Evolutionary conservation across 192 early-diverging fungal genomes (phyloP), one percentile per base, ranked within the genome.

Genomic region (Coemansia sp.): DNA sequence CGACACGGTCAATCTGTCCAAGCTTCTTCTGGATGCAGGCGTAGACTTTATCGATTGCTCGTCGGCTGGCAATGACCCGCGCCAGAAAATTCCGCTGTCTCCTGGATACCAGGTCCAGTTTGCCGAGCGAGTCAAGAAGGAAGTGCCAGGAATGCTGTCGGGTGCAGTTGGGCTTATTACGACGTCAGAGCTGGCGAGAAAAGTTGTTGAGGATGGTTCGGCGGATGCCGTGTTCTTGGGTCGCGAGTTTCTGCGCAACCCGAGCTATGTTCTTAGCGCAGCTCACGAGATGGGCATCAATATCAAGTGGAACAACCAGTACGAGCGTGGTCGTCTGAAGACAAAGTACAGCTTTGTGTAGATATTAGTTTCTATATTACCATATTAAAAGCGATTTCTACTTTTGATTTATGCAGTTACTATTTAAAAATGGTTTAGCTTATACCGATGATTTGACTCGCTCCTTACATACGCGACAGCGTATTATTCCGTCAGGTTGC

Each of bases 21-120:
- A 74, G 15, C 56, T 73, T 22, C 80, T 95, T n/a, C 70, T 80
- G 3, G 65, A 60, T 0, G 75, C 84, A 12, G 95, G 94, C 37
- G 88, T 97, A 0, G 95, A 98, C 74, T 67, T 96, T 10, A 61
- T 96, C 29, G 92, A 97, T 66, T 83, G 83, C 61, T 95, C 93
- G 5, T 80, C 87, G 0, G 90, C 89, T 41, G 95, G 91, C 10
- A 88, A 81, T 62, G 79, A 77, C 22, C 81, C 87, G 9, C 43
- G 54, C 56, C 84, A 86, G 52, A 60, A 73, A 49, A 86, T 88
- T 54, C 47, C 73, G 1, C 50, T 83, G n/a, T 62, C 38, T 5
- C 81, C 73, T 4, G 75, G 74, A 0, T 90, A 87, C 79, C 89
- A 87, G 62, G 92, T 93, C 14, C 88, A 86, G 2, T 89, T 92